Base-by-base conservation (phyloP, 2,329 filamentous ascomycete species). In the Pezicula carpinea region DNA sequence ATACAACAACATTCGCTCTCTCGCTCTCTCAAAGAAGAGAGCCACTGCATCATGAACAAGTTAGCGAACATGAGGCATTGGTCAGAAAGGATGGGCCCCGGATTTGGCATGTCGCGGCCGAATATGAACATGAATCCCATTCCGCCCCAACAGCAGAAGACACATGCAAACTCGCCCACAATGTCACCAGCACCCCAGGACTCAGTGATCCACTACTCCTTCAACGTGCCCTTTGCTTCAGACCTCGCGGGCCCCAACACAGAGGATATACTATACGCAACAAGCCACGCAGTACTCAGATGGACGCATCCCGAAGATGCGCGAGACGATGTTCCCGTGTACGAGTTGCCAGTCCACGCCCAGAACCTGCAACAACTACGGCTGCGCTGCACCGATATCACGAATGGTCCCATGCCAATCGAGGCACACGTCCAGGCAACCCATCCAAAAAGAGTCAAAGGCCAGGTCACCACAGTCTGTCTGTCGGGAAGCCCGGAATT, bases 171-270 rank as follows among this genome's bases (percentile, higher is more conserved):
- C 50, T 71, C 79, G 48, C 74, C 80, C 54, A 72, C 82, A 64
- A 76, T 83, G 59, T 83, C 86, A 56, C 81, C 85, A 49, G 83
- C 85, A 55, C 75, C 84, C 53, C 78, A 85, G 63, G 87, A 92
- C 65, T 76, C 84, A 44, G 83, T 82, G 56, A 88, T 97, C 68
- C 89, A 95, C 69, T 85, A 96, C 66, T 92, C 89, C 55, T 97
- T 99, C 82, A 97, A 96, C 66, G 87, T 99, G 41, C 93, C 93
- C 51, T 96, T 97, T 70, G 85, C 90, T 58, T 95, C 89, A 54
- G 92, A 92, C 61, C 82, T 99, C 52, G 81, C 88, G 53, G 93
- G 93, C 29, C 93, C 93, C 54, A 90, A 97, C 62, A 87, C 87
- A 57, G 90, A 96, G 68, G 91, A 97, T 68, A 89, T 99, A 61